Conservation (phyloP, 768 basidiomycete genomes). For the Tulasnella sp. region DNA sequence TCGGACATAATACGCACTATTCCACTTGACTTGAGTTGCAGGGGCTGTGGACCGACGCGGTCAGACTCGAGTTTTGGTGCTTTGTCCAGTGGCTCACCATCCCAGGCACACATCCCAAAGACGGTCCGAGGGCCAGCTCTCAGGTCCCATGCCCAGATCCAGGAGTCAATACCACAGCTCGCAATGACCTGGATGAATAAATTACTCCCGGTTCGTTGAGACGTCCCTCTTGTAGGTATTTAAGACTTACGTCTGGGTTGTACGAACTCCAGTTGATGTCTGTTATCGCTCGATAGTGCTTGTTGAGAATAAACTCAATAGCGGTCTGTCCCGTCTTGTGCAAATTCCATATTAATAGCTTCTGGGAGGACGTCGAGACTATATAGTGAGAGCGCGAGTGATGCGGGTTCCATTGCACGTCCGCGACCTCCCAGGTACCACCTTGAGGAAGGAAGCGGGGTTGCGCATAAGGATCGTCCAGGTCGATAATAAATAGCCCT, state of each 20-base stretch:
- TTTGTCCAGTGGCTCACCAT: constrained; percentile 41
- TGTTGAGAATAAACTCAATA: constrained; percentile 78
- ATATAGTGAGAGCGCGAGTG: constrained; percentile 70
- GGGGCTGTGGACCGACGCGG: constrained; percentile 48
- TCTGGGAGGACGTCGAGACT: constrained; percentile 83
- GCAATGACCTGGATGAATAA: constrained; percentile 53
- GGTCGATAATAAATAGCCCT: constrained; percentile 92
- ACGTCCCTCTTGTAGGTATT: not conserved
- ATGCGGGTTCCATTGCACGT: constrained; percentile 92
- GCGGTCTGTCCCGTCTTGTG: constrained; percentile 65
- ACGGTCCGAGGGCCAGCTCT: constrained; percentile 50
- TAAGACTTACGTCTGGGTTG: constrained; percentile 55
- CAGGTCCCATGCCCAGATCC: constrained; percentile 94
- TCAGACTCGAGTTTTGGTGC: not conserved
- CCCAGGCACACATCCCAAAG: constrained; percentile 58
- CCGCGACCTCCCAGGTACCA: constrained; percentile 92
- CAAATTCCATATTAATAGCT: constrained; percentile 95
- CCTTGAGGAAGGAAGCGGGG: constrained; percentile 95
- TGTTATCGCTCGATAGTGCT: constrained; percentile 92
- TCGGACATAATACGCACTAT: constrained; percentile 42
- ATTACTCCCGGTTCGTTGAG: not conserved
- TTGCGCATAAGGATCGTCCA: constrained; percentile 78
- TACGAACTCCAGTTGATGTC: constrained; percentile 96
- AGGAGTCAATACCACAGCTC: constrained; percentile 89
- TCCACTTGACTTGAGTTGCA: constrained; percentile 98